Evolutionary conservation across 257 asterid species (phyloP).

Genomic region (Scutellaria barbata): DNA sequence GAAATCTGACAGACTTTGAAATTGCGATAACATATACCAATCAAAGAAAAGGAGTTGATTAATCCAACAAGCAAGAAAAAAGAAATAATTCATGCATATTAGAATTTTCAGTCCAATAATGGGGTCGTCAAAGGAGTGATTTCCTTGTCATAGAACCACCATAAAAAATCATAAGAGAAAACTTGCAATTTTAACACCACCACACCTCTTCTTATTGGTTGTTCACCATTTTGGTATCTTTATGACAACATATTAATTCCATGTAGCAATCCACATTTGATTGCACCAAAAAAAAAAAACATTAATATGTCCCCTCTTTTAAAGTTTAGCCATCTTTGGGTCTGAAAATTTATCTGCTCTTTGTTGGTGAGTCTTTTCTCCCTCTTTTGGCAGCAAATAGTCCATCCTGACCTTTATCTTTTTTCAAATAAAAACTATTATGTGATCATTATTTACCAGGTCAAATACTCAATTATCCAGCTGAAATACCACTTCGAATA

Average conservation of each 20-base stretch:
- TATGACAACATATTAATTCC: conserved; percentile 31
- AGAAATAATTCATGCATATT: background rate
- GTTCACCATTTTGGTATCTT: conserved; percentile 25
- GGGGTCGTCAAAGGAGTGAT: conserved; percentile 51
- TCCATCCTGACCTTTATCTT: background rate
- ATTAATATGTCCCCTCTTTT: background rate
- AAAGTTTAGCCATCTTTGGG: conserved; percentile 22
- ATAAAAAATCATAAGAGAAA: background rate
- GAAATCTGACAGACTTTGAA: too few relatives aligned
- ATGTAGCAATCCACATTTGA: conserved; percentile 20
- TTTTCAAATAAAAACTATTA: background rate
- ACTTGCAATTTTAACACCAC: background rate
- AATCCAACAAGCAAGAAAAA: background rate
- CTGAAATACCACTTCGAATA: too few relatives aligned
- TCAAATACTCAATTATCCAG: too few relatives aligned
- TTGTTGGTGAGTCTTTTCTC: background rate
- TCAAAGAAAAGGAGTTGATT: too few relatives aligned
- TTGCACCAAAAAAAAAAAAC: conserved; percentile 13
- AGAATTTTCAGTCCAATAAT: conserved; percentile 28
- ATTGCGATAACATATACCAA: too few relatives aligned
- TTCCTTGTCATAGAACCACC: conserved; percentile 54
- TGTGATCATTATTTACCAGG: too few relatives aligned
- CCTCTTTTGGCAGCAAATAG: conserved; percentile 25
- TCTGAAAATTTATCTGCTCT: background rate
- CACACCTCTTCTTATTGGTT: background rate